phyloP scores from a whole-genome alignment of 2,329 filamentous ascomycete genomes.

The Dryadomyces quercivorus region DNA sequence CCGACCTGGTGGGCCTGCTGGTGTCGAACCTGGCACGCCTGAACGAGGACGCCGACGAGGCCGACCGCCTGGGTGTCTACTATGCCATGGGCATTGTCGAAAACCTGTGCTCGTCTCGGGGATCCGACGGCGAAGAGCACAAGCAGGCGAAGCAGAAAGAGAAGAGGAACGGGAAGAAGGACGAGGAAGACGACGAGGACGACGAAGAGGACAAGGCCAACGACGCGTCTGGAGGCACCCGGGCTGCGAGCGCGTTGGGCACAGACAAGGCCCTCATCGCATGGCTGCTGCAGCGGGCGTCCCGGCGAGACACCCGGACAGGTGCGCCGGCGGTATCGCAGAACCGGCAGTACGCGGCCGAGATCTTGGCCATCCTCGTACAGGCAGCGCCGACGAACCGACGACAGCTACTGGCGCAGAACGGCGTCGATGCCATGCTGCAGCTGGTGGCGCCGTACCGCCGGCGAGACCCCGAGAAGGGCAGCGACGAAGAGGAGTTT shows the following conservation, averaged over 20 bases:
- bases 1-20: constrained; percentile 62
- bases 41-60: constrained; percentile 56
- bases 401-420: constrained; percentile 45
- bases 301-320: constrained; percentile 41
- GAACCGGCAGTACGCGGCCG: constrained; percentile 91
- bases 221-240: constrained; percentile 14
- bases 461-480: constrained; percentile 72
- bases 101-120: constrained; percentile 62
- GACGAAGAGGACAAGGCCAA: background rate
- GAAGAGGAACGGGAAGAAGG: background rate
- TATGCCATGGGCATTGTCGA: constrained; percentile 74
- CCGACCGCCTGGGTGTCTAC: constrained; percentile 77
- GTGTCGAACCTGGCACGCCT: constrained; percentile 69
- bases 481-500: constrained; percentile 85
- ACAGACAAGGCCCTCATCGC: constrained; percentile 51
- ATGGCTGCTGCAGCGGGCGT: constrained; percentile 69
- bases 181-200: background rate
- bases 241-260: constrained; percentile 60
- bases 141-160: background rate
- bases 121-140: background rate
- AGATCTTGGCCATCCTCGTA: constrained; percentile 79
- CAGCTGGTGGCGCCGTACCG: constrained; percentile 78
- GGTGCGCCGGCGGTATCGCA: constrained; percentile 45
- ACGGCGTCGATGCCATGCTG: constrained; percentile 68
- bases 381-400: constrained; percentile 62